Evolutionary conservation across 441 rosid genomes (phyloP).

Genomic region (Capsella rubella): DNA sequence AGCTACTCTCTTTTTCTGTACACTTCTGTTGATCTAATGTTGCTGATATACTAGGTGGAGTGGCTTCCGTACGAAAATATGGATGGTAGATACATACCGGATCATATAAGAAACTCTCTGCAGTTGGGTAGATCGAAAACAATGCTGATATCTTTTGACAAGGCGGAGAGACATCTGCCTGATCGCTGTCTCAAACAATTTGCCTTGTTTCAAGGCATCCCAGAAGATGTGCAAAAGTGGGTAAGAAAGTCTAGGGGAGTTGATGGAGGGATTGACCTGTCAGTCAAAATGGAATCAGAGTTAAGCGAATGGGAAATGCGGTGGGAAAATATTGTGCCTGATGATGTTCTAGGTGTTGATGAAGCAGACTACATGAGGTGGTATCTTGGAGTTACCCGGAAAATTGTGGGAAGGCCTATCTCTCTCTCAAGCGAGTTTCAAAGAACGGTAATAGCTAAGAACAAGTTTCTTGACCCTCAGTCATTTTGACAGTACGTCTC

Average conservation of each 20-base stretch:
- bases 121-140: conserved; percentile 92
- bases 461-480: conserved; percentile 20
- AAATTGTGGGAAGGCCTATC: conserved; percentile 90
- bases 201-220: conserved; percentile 79
- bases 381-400: conserved; percentile 85
- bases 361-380: conserved; percentile 84
- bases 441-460: conserved; percentile 67
- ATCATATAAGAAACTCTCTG: conserved; percentile 63
- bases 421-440: conserved; percentile 98
- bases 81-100: conserved; percentile 77
- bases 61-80: conserved; percentile 89
- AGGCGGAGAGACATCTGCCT: conserved; percentile 99
- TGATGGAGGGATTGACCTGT: conserved; percentile 94
- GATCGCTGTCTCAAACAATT: conserved; percentile 94
- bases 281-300: conserved; percentile 92
- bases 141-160: conserved; percentile 96
- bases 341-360: conserved; percentile 66
- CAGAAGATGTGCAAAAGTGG: conserved; percentile 92
- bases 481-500: background rate
- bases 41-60: conserved; percentile 58
- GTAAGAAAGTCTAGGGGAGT: conserved; percentile 96
- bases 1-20: conserved; percentile 5
- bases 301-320: conserved; percentile 90
- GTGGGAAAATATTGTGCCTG: conserved; percentile 62
- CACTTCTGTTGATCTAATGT: conserved; percentile 15